Evolutionary conservation across 176 grass and related monocot genomes (phyloP).

Genomic region (Ensete glaucum): DNA sequence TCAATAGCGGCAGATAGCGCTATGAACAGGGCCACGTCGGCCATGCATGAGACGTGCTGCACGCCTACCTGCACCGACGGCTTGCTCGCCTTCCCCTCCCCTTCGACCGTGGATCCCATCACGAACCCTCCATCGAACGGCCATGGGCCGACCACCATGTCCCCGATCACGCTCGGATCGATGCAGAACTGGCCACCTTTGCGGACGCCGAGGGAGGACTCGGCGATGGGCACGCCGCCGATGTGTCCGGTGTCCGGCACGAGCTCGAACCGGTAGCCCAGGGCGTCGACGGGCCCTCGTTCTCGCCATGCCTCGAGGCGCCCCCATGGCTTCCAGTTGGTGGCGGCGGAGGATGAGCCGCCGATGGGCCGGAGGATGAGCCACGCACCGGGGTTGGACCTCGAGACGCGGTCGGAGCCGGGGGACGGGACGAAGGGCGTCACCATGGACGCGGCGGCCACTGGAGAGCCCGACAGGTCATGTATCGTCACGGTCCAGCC

Average conservation of each 20-base stretch:
- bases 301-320: conserved; percentile 94
- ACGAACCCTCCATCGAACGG: conserved; percentile 66
- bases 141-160: conserved; percentile 22
- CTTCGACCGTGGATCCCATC: conserved; percentile 78
- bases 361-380: conserved; percentile 66
- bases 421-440: conserved; percentile 94
- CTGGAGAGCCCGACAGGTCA: conserved; percentile 84
- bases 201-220: conserved; percentile 57
- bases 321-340: conserved; percentile 94
- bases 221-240: conserved; percentile 41
- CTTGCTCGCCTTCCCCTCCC: conserved; percentile 53
- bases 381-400: conserved; percentile 87
- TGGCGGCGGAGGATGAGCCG: conserved; percentile 15
- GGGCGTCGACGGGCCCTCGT: conserved; percentile 60
- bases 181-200: conserved; percentile 81
- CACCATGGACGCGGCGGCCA: conserved; percentile 86
- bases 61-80: conserved; percentile 83
- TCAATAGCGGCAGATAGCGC: conserved; percentile 73
- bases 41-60: conserved; percentile 78
- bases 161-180: conserved; percentile 37
- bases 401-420: conserved; percentile 80
- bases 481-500: conserved; percentile 97
- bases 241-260: conserved; percentile 43
- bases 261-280: conserved; percentile 80
- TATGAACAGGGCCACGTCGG: conserved; percentile 78